phyloP scores from a whole-genome alignment of 805 yeast genomes.

The Yarrowia bubula region DNA sequence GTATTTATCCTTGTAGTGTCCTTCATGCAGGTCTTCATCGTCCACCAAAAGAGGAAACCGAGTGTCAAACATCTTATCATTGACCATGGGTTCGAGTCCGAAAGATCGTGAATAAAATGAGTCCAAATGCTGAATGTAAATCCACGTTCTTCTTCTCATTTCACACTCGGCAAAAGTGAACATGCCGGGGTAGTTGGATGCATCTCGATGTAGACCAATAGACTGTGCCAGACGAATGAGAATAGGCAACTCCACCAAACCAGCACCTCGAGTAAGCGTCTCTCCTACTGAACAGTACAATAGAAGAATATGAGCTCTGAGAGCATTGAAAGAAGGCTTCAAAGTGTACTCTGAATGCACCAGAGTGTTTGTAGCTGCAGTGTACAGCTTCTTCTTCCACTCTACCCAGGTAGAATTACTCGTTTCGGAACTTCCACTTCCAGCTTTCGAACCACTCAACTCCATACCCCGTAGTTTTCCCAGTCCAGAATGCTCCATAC shows the following conservation, averaged over 20 bases:
- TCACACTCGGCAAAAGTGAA: conserved; percentile 21
- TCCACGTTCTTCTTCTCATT: conserved; percentile 23
- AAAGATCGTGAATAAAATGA: conserved; percentile 18
- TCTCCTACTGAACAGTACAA: conserved; percentile 20
- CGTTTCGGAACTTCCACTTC: neutral
- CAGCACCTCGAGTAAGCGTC: neutral
- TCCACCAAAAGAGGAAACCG: neutral
- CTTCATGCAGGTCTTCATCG: conserved; percentile 7
- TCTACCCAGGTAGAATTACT: neutral
- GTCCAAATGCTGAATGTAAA: conserved; percentile 17
- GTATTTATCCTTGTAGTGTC: neutral
- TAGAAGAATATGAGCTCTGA: neutral
- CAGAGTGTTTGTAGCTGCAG: neutral
- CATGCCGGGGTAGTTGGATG: conserved; percentile 18
- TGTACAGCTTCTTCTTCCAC: neutral
- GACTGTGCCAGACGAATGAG: conserved; percentile 21
- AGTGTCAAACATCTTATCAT: conserved; percentile 10
- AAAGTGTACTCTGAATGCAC: neutral
- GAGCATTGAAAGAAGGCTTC: conserved; percentile 11
- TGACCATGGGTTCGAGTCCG: conserved; percentile 18
- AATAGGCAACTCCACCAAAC: conserved; percentile 1
- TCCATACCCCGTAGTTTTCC: neutral
- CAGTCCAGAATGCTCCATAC: neutral
- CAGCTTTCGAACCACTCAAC: neutral
- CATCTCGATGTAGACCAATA: conserved; percentile 11